A percentile compares a stretch with the other conserved stretches of the same genome.
These are phyloP conservation scores for Hordeum vulgare DNA, from an alignment of 176 grass and related monocot species.

Conservation along the genomic window MorexV3_pseudomolecules_assembly NC_058523.1:32544559-32545058, in stretches of 20 bases:
- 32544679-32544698: constrained; percentile 71
- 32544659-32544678: constrained; percentile 94
- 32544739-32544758: constrained; percentile 91
- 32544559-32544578: constrained; percentile 76
- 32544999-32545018: not conserved
- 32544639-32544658: constrained; percentile 80
- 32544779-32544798: constrained; percentile 73
- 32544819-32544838: no score
- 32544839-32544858: not conserved
- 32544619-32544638: constrained; percentile 75
- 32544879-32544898: no score
- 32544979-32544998: constrained; percentile 43
- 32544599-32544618: constrained; percentile 90
- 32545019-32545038: not conserved
- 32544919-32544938: constrained; percentile 73
- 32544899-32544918: not conserved
- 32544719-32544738: constrained; percentile 85
- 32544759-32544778: constrained; percentile 86
- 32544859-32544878: not conserved
- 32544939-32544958: constrained; percentile 58
- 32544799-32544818: constrained; percentile 70
- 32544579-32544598: constrained; percentile 66
- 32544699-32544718: constrained; percentile 90
- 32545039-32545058: not conserved
- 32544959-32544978: constrained; percentile 52